Conservation (phyloP, 1,139 yeast genomes). For the Lodderomyces margitis region DNA sequence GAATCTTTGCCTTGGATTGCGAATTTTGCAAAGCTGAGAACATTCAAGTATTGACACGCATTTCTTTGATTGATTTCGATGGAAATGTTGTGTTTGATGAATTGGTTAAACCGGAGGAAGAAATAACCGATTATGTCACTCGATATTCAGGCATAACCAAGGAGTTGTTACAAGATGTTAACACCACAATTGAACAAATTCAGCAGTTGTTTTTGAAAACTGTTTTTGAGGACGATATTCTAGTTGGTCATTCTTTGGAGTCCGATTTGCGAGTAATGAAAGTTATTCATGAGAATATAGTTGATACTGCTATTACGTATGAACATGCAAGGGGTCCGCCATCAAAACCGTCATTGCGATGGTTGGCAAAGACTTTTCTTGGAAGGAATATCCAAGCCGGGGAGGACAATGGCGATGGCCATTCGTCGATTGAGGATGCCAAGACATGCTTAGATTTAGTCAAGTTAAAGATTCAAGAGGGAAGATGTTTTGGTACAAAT, state of each 20-base stretch:
- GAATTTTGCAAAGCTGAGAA: conserved; percentile 76
- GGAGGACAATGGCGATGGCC: conserved; percentile 57
- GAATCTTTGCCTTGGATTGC: conserved; percentile 82
- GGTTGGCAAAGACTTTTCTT: conserved; percentile 58
- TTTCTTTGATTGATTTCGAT: conserved; percentile 68
- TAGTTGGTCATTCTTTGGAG: conserved; percentile 74
- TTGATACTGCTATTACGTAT: conserved; percentile 65
- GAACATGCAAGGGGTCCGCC: conserved; percentile 83
- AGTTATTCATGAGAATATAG: conserved; percentile 59
- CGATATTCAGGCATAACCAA: conserved; percentile 83
- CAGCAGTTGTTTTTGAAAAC: conserved; percentile 52
- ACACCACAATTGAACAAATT: conserved; percentile 64
- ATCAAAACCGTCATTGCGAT: conserved; percentile 70
- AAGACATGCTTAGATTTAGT: conserved; percentile 75
- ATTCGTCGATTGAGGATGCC: conserved; percentile 87
- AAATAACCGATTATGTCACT: conserved; percentile 78
- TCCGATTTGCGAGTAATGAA: conserved; percentile 62
- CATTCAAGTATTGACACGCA: conserved; percentile 72
- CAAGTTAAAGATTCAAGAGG: conserved; percentile 64
- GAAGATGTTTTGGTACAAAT: conserved; percentile 61
- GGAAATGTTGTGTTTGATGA: conserved; percentile 64
- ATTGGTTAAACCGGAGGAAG: conserved; percentile 71
- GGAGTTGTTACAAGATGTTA: conserved; percentile 58
- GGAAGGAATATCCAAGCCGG: conserved; percentile 59
- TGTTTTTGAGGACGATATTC: conserved; percentile 48